Evolutionary conservation across 192 early-diverging fungal species (phyloP).

Genomic region (Umbelopsis sp.): DNA sequence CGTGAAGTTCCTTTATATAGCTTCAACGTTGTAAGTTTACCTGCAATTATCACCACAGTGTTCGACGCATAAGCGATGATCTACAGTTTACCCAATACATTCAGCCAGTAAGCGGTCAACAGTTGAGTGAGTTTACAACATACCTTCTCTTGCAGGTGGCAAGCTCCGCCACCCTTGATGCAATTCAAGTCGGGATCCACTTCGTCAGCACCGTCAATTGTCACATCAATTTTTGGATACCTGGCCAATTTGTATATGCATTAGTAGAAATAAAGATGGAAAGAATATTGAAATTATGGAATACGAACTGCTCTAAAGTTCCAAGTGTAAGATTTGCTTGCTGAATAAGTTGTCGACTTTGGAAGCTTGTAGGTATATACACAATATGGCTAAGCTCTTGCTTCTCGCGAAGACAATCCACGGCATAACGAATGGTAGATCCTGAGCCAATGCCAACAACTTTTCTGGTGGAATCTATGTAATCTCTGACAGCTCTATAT

Average conservation of each 20-base stretch:
- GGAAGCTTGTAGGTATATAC: slow-evolving; percentile 91
- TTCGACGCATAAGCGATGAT: slow-evolving; percentile 77
- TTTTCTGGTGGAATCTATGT: not conserved
- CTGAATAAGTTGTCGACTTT: slow-evolving; percentile 79
- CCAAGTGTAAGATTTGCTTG: slow-evolving; percentile 77
- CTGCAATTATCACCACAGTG: slow-evolving; percentile 86
- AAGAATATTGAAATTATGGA: slow-evolving; percentile 22
- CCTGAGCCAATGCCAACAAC: slow-evolving; percentile 86
- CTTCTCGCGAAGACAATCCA: slow-evolving; percentile 65
- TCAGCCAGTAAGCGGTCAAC: no score
- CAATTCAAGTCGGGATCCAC: slow-evolving; percentile 84
- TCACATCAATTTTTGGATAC: slow-evolving; percentile 79
- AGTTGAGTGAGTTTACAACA: not conserved
- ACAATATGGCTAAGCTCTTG: slow-evolving; percentile 64
- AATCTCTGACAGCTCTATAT: not conserved
- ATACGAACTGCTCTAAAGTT: slow-evolving; percentile 65
- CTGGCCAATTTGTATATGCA: slow-evolving; percentile 25
- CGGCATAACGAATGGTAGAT: slow-evolving; percentile 81
- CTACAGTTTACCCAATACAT: not conserved
- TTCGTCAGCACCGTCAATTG: slow-evolving; percentile 93
- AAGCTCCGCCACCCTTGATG: slow-evolving; percentile 95
- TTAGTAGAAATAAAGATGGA: not conserved
- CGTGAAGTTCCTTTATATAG: not conserved
- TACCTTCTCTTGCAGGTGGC: slow-evolving; percentile 93
- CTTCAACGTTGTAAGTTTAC: not conserved